Evolutionary conservation across 2,329 filamentous ascomycete genomes (phyloP).

Genomic region (Colletotrichum cordylinicola): DNA sequence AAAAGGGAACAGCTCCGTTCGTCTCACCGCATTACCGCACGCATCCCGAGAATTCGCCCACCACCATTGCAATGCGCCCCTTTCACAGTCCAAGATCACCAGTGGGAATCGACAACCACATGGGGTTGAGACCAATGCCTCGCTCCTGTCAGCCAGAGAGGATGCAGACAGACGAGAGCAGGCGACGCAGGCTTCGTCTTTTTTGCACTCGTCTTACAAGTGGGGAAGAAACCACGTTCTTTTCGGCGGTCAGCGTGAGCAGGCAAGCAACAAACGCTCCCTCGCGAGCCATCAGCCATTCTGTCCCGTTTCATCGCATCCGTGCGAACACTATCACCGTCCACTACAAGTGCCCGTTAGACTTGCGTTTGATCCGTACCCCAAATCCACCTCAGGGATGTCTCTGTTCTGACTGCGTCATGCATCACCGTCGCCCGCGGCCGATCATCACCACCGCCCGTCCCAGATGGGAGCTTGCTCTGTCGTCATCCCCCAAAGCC

Average conservation of each 20-base stretch:
- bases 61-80: not conserved
- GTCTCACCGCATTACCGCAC: not conserved
- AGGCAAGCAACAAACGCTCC: not conserved
- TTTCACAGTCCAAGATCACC: not conserved
- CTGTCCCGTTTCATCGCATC: slow-evolving; percentile 12
- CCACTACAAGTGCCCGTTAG: not conserved
- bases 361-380: not conserved
- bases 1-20: not conserved
- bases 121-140: not conserved
- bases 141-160: not conserved
- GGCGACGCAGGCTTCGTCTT: not conserved
- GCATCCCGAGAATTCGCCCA: not conserved
- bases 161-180: not conserved
- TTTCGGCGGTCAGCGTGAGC: not conserved
- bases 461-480: not conserved
- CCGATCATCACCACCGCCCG: not conserved
- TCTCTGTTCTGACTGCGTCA: not conserved
- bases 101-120: not conserved
- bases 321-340: not conserved
- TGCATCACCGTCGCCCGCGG: not conserved
- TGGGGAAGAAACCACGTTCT: not conserved
- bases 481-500: slow-evolving; percentile 1
- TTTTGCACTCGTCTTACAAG: not conserved
- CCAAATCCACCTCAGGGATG: not conserved
- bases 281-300: not conserved